phyloP scores from a whole-genome alignment of 2,329 filamentous ascomycete genomes.

The Aureobasidium namibiae region DNA sequence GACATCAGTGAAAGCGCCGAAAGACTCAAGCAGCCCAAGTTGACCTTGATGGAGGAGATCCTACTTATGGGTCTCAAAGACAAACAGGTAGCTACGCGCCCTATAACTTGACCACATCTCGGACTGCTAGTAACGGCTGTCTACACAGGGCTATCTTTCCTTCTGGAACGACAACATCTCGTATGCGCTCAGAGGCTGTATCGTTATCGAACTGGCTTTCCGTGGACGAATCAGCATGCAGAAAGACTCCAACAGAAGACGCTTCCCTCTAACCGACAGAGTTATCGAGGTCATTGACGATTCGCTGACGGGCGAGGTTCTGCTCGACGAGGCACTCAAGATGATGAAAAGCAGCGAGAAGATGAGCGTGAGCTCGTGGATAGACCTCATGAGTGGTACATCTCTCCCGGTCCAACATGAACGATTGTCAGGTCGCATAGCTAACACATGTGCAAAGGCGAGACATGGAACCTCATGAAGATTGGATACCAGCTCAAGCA shows the following conservation, averaged over 20 bases:
- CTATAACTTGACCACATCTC: background rate
- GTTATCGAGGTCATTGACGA: slow-evolving; percentile 97
- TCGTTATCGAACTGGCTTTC: slow-evolving; percentile 95
- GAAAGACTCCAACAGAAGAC: slow-evolving; percentile 83
- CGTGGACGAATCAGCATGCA: slow-evolving; percentile 97
- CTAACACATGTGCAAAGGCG: slow-evolving; percentile 55
- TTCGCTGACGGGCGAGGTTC: slow-evolving; percentile 88
- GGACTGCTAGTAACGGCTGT: background rate
- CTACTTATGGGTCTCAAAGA: slow-evolving; percentile 93
- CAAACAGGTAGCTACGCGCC: slow-evolving; percentile 69
- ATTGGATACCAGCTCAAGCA: slow-evolving; percentile 99
- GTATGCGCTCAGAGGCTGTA: slow-evolving; percentile 93
- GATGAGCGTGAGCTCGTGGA: slow-evolving; percentile 99
- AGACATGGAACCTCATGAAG: slow-evolving; percentile 99
- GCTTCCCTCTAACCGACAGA: slow-evolving; percentile 86
- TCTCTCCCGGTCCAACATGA: slow-evolving; percentile 8
- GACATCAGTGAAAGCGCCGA: slow-evolving; percentile 97
- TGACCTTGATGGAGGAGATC: slow-evolving; percentile 98
- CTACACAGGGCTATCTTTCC: slow-evolving; percentile 76
- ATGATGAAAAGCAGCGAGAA: slow-evolving; percentile 99
- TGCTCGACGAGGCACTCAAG: slow-evolving; percentile 95
- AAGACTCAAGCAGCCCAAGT: slow-evolving; percentile 92
- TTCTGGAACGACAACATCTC: slow-evolving; percentile 99
- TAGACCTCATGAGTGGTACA: slow-evolving; percentile 95
- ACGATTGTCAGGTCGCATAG: background rate